Evolutionary conservation across 2,329 filamentous ascomycete species (phyloP).

Genomic region (Calonectria henricotiae): DNA sequence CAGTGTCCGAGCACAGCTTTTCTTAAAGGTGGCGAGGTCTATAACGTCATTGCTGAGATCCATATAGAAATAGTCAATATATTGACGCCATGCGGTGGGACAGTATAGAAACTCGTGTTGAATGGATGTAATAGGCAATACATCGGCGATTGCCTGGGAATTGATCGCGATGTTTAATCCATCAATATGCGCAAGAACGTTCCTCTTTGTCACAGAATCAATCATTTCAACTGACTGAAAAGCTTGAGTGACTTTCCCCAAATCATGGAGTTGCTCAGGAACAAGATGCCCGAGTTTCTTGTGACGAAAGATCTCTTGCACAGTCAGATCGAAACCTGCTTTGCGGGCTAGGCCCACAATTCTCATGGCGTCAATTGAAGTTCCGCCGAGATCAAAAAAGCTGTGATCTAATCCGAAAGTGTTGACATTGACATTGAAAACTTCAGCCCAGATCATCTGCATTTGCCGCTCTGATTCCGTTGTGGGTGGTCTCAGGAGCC

Average conservation of each 20-base stretch:
- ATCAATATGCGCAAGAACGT: background rate
- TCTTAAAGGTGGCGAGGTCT: background rate
- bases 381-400: conserved; percentile 2
- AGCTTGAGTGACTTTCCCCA: too few relatives aligned
- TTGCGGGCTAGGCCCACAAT: conserved; percentile 1
- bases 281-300: background rate
- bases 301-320: background rate
- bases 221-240: background rate
- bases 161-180: background rate
- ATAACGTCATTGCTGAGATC: background rate
- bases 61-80: conserved; percentile 13
- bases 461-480: background rate
- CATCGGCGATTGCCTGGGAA: background rate
- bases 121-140: background rate
- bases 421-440: background rate
- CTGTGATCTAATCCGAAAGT: background rate
- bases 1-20: background rate
- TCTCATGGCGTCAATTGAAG: background rate
- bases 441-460: background rate
- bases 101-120: conserved; percentile 1
- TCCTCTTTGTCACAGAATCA: background rate
- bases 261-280: background rate
- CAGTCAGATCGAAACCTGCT: background rate
- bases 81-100: background rate
- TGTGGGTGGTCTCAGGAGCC: background rate